Evolutionary conservation across 352 stramenopile species (phyloP).

Genomic region (Globisporangium apiculatum): DNA sequence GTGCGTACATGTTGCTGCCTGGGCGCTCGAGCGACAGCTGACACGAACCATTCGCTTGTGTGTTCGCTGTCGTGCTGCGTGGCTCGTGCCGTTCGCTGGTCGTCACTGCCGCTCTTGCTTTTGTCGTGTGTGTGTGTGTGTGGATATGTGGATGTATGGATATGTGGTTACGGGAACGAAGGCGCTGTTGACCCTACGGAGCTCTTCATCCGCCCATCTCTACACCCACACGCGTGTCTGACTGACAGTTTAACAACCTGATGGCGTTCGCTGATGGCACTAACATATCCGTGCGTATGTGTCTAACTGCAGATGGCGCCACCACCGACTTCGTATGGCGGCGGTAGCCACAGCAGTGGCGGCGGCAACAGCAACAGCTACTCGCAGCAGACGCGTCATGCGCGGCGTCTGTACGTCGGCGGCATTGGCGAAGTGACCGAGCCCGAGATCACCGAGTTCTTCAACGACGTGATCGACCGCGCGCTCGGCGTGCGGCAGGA

Average conservation of each 20-base stretch:
- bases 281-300: background rate
- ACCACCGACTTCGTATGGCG: no score
- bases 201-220: no score
- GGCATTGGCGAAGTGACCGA: constrained; percentile 84
- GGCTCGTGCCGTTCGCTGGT: background rate
- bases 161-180: no score
- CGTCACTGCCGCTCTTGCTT: constrained; percentile 23
- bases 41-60: background rate
- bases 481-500: constrained; percentile 70
- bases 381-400: constrained; percentile 93
- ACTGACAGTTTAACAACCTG: no score
- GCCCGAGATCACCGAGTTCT: constrained; percentile 85
- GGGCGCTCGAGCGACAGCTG: background rate
- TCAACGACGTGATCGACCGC: constrained; percentile 90
- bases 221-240: no score
- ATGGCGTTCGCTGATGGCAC: background rate
- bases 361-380: constrained; percentile 13
- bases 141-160: background rate
- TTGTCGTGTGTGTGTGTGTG: constrained; percentile 12
- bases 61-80: background rate
- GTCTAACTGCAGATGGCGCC: background rate
- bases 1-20: no score
- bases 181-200: no score
- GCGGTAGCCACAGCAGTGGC: background rate
- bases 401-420: constrained; percentile 95